Base-by-base conservation (phyloP, 345 rosid genomes). In the Syzygium oleosum region DNA sequence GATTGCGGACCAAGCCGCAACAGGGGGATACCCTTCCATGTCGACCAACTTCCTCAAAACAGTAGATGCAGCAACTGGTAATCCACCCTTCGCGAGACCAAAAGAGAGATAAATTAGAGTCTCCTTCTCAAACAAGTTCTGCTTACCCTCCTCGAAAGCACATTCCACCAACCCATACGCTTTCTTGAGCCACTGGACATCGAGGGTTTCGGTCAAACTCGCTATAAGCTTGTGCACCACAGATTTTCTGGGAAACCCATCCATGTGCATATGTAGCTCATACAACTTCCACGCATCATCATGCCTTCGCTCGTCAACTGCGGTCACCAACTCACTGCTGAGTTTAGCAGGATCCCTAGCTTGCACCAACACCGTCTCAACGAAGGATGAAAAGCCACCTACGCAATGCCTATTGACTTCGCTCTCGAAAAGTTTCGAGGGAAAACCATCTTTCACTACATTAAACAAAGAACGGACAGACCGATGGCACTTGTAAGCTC, bases 241-340 rank as follows among this genome's bases (percentile, higher is more conserved):
- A 12, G 95, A 93, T 90, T 94, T 98, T 73, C 94, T 90, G 3
- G 99, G 99, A 68, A 95, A 95, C 52, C 98, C 96, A 83, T 95
- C 99, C 96, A 96, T 95, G 65, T 91, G 95, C 95, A 94, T 90
- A 84, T 96, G 97, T 83, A 92, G 97, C 89, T 94, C 96, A 88
- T 89, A 93, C 85, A 95, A 87, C 89, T 90, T 93, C 99, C 99
- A 96, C 29, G 93, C 91, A 87, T 94, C 96, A 34, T 86, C 84
- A 78, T 91, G 91, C 68, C 93, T 92, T 55, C 41, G 85, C 87
- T 91, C 95, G 87, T 95, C 93, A 86, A 96, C 90, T 21, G 99
- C 96, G 86, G 87, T 88, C 89, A 94, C 94, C 84, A 98, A 92
- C 51, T 93, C 96, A 79, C 88, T 73, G 87, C 92, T 93, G 84